Evolutionary conservation across 2,329 filamentous ascomycete genomes (phyloP).

Genomic region (Sporothrix humicola): DNA sequence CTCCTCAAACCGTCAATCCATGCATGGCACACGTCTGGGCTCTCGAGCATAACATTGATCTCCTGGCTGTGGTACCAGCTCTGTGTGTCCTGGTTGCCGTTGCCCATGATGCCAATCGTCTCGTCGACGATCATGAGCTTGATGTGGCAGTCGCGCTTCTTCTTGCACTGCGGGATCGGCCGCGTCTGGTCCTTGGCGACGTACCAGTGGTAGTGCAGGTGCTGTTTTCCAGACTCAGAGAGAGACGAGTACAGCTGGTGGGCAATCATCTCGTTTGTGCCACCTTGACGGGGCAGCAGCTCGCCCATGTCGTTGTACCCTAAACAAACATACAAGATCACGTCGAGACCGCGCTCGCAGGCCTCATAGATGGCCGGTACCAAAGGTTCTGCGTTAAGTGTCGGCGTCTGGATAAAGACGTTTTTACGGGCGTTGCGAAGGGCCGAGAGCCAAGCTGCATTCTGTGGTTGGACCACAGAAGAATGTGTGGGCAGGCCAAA

Average conservation of each 20-base stretch:
- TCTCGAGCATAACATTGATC: constrained; percentile 77
- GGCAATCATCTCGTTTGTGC: constrained; percentile 74
- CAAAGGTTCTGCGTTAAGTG: constrained; percentile 73
- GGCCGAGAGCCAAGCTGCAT: constrained; percentile 74
- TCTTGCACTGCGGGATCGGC: constrained; percentile 70
- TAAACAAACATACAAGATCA: constrained; percentile 74
- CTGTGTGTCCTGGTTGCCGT: constrained; percentile 81
- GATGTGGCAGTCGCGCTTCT: constrained; percentile 73
- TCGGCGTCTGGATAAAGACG: constrained; percentile 81
- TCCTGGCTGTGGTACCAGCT: constrained; percentile 80
- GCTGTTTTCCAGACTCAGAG: constrained; percentile 52
- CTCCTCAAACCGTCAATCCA: constrained; percentile 61
- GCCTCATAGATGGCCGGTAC: constrained; percentile 68
- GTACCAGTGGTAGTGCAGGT: constrained; percentile 71
- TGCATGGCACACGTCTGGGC: constrained; percentile 60
- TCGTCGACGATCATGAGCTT: constrained; percentile 78
- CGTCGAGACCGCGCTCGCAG: constrained; percentile 68
- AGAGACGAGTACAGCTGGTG: constrained; percentile 63
- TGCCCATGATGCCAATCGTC: constrained; percentile 72
- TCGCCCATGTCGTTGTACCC: constrained; percentile 82
- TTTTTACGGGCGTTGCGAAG: constrained; percentile 66
- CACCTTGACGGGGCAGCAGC: constrained; percentile 75
- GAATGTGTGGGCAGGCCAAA: constrained; percentile 68
- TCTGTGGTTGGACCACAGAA: constrained; percentile 71
- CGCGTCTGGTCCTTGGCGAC: constrained; percentile 73